Evolutionary conservation across 352 stramenopile genomes (phyloP).

Genomic region (Globisporangium takayamanum): DNA sequence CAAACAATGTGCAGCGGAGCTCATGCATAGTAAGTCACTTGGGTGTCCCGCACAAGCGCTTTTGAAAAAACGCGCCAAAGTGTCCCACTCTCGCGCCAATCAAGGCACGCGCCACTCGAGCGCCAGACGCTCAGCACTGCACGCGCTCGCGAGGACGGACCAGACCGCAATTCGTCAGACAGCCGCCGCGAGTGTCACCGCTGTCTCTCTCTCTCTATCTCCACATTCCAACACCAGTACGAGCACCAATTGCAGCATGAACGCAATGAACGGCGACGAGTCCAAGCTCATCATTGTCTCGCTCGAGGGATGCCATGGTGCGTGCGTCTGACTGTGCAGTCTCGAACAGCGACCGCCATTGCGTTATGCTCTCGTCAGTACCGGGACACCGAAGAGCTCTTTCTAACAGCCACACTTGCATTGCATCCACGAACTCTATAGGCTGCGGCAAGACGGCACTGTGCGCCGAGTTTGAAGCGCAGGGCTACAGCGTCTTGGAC

Average conservation of each 20-base stretch:
- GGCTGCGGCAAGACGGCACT: conserved; percentile 79
- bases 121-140: neutral
- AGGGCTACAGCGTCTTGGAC: conserved; percentile 76
- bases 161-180: neutral
- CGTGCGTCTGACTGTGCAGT: neutral
- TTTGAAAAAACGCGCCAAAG: neutral
- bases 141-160: neutral
- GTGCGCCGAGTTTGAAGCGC: conserved; percentile 63
- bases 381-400: too few species aligned
- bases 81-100: neutral
- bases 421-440: conserved; percentile 6
- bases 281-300: conserved; percentile 77
- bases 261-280: conserved; percentile 14
- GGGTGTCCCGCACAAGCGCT: neutral
- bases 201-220: neutral
- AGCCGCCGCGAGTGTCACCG: neutral
- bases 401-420: neutral
- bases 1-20: too few species aligned
- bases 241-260: conserved; percentile 7
- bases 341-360: neutral
- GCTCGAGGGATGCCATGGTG: conserved; percentile 85
- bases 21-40: too few species aligned
- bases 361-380: too few species aligned
- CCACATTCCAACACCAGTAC: neutral
- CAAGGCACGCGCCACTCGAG: neutral